Evolutionary conservation across 176 grass and related monocot genomes (phyloP).

Genomic region (Rhipidocladum racemiflorum): DNA sequence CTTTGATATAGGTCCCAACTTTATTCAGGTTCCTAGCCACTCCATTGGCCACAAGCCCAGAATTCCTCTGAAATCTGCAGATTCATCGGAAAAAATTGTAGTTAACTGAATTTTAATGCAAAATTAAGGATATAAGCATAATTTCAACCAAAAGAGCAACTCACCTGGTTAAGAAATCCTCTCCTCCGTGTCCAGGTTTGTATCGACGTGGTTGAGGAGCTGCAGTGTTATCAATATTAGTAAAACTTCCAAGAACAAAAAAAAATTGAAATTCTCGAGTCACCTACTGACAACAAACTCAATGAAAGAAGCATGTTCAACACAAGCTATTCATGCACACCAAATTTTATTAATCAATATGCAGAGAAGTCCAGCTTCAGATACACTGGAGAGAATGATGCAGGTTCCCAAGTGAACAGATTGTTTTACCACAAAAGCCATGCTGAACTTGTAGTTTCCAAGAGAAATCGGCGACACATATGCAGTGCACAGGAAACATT

Average conservation of each 20-base stretch:
- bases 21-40: constrained; percentile 74
- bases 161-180: constrained; percentile 65
- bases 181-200: constrained; percentile 52
- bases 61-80: constrained; percentile 80
- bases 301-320: background rate
- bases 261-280: background rate
- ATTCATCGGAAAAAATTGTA: background rate
- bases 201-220: constrained; percentile 28
- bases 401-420: background rate
- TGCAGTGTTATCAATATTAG: constrained; percentile 33
- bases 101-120: background rate
- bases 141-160: constrained; percentile 34
- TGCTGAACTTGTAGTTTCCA: background rate
- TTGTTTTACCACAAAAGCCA: background rate
- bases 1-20: constrained; percentile 77
- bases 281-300: background rate
- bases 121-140: background rate
- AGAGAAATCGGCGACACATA: background rate
- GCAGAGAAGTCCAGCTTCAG: background rate
- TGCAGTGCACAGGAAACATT: background rate
- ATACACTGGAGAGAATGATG: background rate
- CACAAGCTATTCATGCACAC: background rate
- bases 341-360: background rate
- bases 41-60: constrained; percentile 73
- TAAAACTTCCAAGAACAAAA: constrained; percentile 9